Percentiles rank a stretch among this genome's conserved stretches.
Evolutionary conservation across 345 rosid species (phyloP).

Genomic region (Balakata baccata): DNA sequence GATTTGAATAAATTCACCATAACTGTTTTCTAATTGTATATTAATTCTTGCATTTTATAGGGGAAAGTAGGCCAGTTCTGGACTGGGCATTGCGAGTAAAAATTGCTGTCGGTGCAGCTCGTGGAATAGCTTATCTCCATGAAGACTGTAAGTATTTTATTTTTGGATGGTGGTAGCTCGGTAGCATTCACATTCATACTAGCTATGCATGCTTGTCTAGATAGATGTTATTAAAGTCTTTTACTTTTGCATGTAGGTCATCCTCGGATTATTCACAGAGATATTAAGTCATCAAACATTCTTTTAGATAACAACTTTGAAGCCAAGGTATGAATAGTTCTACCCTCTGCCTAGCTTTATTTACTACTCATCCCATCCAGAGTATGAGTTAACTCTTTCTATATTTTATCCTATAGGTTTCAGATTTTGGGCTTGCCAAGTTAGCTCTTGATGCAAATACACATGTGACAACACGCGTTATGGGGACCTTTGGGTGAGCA

Average conservation of each 20-base stretch:
- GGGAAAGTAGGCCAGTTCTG: constrained; percentile 51
- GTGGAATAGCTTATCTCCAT: constrained; percentile 96
- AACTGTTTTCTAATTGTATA: constrained; percentile 12
- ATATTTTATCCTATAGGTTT: constrained; percentile 57
- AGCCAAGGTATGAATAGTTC: constrained; percentile 52
- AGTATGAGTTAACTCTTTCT: constrained; percentile 23
- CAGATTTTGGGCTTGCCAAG: constrained; percentile 98
- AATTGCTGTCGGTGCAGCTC: constrained; percentile 92
- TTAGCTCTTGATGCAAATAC: constrained; percentile 83
- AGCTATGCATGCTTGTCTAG: not conserved
- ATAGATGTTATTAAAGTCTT: constrained; percentile 15
- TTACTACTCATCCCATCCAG: constrained; percentile 4
- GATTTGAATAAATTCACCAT: constrained; percentile 19
- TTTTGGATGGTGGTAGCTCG: constrained; percentile 9
- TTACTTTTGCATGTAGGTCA: constrained; percentile 45
- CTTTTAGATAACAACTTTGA: constrained; percentile 85
- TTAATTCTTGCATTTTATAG: constrained; percentile 36
- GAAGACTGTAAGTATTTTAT: constrained; percentile 71
- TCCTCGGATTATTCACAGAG: constrained; percentile 95
- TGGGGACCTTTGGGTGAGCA: constrained; percentile 96
- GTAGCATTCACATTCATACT: not conserved
- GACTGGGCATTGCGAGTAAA: constrained; percentile 79
- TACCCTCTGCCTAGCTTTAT: constrained; percentile 9
- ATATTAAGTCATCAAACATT: constrained; percentile 94
- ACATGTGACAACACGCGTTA: constrained; percentile 86